phyloP scores from a whole-genome alignment of 2,329 filamentous ascomycete species.

The Lomentospora prolificans region DNA sequence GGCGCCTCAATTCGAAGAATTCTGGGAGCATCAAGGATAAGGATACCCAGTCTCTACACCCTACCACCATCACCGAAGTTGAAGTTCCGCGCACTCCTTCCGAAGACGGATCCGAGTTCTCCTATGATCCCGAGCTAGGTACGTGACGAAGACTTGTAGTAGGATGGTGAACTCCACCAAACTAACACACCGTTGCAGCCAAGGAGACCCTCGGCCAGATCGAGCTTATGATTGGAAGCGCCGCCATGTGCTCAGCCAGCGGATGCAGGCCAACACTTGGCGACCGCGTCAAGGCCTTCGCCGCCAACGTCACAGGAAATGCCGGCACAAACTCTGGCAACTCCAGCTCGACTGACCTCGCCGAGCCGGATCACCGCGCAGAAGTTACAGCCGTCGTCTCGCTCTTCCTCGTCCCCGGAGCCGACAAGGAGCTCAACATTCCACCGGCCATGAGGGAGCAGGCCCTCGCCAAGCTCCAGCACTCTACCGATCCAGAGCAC shows the following conservation, averaged over 20 bases:
- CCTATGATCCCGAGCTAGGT: slow-evolving; percentile 25
- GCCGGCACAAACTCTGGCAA: slow-evolving; percentile 5
- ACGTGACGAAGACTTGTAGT: slow-evolving; percentile 4
- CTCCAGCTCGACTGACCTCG: slow-evolving; percentile 4
- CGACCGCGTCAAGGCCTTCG: slow-evolving; percentile 16
- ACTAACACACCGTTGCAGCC: slow-evolving; percentile 13
- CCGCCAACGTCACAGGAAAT: slow-evolving; percentile 11
- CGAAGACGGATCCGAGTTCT: slow-evolving; percentile 20
- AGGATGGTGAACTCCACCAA: neutral
- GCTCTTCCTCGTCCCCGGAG: slow-evolving; percentile 29
- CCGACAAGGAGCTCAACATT: slow-evolving; percentile 38
- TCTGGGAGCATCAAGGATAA: slow-evolving; percentile 16
- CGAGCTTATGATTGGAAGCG: slow-evolving; percentile 21
- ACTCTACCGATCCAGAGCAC: slow-evolving; percentile 25
- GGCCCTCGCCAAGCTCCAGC: slow-evolving; percentile 25
- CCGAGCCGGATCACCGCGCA: slow-evolving; percentile 12
- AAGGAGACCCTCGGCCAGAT: slow-evolving; percentile 23
- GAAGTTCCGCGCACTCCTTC: neutral
- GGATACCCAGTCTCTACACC: slow-evolving; percentile 16
- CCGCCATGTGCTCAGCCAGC: slow-evolving; percentile 18
- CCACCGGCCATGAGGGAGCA: slow-evolving; percentile 29
- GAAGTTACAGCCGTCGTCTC: slow-evolving; percentile 30
- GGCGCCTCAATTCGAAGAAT: slow-evolving; percentile 12
- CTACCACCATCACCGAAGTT: neutral
- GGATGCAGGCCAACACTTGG: slow-evolving; percentile 11